Conservation (phyloP, 108 stramenopile species). For the Fragilariopsis cylindrus region DNA sequence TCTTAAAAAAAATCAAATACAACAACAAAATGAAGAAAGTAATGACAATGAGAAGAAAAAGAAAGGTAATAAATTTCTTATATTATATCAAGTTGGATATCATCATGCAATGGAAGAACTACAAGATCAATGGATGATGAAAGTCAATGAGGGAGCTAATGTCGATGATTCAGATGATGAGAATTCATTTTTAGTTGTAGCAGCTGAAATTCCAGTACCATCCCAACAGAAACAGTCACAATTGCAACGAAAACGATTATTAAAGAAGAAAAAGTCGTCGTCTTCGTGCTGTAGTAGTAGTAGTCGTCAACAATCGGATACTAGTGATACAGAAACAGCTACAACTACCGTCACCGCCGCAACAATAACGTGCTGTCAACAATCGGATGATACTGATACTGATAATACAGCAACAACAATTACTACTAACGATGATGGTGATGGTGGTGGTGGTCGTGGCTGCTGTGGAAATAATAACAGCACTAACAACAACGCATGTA, state of each 20-base stretch:
- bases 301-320: no score
- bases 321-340: no score
- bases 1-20: conserved; percentile 9
- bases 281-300: no score
- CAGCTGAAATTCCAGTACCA: conserved; percentile 33
- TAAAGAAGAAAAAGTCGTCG: neutral
- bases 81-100: conserved; percentile 84
- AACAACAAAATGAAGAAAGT: conserved; percentile 12
- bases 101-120: conserved; percentile 72
- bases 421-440: neutral
- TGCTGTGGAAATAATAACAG: conserved; percentile 12
- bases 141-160: neutral
- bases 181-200: conserved; percentile 15
- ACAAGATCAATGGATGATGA: conserved; percentile 38
- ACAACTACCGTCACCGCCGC: neutral
- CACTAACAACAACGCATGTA: neutral
- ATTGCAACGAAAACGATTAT: neutral
- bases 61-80: conserved; percentile 37
- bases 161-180: neutral
- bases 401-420: neutral
- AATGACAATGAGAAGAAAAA: neutral
- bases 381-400: conserved; percentile 4
- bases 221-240: neutral
- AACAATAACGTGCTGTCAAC: neutral
- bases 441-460: conserved; percentile 24